A percentile compares a stretch with the other conserved stretches of the same genome.
These are phyloP conservation scores for Gossypium turneri DNA, from an alignment of 345 rosid genomes.

Conservation along the genomic window DNA sequence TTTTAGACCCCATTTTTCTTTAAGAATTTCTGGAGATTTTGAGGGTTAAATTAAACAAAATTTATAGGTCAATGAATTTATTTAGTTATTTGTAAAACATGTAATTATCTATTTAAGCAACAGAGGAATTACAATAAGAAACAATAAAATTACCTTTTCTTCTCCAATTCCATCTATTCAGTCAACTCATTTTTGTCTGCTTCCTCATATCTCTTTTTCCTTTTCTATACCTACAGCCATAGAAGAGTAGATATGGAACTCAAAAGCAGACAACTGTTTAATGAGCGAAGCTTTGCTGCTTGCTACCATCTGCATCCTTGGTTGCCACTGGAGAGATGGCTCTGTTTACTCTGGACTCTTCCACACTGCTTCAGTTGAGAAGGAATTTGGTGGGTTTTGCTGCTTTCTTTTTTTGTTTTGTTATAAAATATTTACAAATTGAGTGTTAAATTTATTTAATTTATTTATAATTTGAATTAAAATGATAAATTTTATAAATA, in stretches of 20 bases:
- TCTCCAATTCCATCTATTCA: not conserved
- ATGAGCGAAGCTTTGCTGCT: slow-evolving; percentile 54
- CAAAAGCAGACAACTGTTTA: slow-evolving; percentile 29
- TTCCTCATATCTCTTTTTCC: slow-evolving; percentile 14
- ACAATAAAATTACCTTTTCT: not conserved
- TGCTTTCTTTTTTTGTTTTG: not conserved
- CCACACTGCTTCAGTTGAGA: slow-evolving; percentile 70
- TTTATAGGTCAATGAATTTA: too few relatives aligned
- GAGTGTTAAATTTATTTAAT: too few relatives aligned
- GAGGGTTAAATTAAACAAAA: too few relatives aligned
- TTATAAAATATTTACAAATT: too few relatives aligned
- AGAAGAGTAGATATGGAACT: slow-evolving; percentile 34
- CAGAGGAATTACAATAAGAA: not conserved
- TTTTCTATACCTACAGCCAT: not conserved
- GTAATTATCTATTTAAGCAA: too few relatives aligned
- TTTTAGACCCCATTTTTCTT: too few relatives aligned
- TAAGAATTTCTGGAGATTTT: too few relatives aligned
- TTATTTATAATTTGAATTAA: too few relatives aligned
- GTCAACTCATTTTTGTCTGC: not conserved
- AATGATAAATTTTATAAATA: too few relatives aligned
- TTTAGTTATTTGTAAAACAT: too few relatives aligned
- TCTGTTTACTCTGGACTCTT: slow-evolving; percentile 72
- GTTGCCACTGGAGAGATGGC: slow-evolving; percentile 77
- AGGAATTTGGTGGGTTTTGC: slow-evolving; percentile 40
- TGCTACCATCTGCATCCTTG: slow-evolving; percentile 70